phyloP scores from a whole-genome alignment of 768 basidiomycete genomes.

The Rhodotorula sphaerocarpa region DNA sequence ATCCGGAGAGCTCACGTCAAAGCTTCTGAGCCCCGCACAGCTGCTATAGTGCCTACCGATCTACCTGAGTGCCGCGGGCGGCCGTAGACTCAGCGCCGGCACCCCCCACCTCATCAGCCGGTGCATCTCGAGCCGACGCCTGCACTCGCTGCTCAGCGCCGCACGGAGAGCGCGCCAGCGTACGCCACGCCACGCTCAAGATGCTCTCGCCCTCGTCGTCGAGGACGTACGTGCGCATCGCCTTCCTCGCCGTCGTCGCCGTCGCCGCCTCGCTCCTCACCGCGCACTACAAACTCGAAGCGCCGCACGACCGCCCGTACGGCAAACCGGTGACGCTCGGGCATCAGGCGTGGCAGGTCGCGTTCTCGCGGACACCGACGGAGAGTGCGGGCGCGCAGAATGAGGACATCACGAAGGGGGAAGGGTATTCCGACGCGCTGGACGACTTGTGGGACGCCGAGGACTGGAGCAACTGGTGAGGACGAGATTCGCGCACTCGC shows the following conservation, averaged over 20 bases:
- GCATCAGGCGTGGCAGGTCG: conserved; percentile 12
- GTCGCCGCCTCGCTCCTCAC: conserved; percentile 24
- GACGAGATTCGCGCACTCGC: not conserved
- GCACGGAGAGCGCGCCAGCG: no score
- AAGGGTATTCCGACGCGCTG: not conserved
- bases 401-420: not conserved
- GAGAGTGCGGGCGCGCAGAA: not conserved
- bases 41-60: no score
- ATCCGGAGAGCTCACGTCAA: no score
- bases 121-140: no score
- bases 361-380: not conserved
- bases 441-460: conserved; percentile 17
- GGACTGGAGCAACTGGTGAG: conserved; percentile 15
- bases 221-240: conserved; percentile 12
- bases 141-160: no score
- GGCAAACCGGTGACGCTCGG: conserved; percentile 15
- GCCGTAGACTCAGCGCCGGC: no score
- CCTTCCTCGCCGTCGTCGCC: conserved; percentile 9
- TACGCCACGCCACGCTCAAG: no score
- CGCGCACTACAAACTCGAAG: conserved; percentile 20
- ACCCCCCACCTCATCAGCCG: no score
- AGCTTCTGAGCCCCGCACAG: no score
- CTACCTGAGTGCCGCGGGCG: no score
- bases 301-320: conserved; percentile 21
- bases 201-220: conserved; percentile 21